Percentiles rank a stretch among this genome's conserved stretches.
These are phyloP conservation scores for Megacollybia marginata DNA, from an alignment of 768 basidiomycete genomes.

Conservation along the genomic window DNA sequence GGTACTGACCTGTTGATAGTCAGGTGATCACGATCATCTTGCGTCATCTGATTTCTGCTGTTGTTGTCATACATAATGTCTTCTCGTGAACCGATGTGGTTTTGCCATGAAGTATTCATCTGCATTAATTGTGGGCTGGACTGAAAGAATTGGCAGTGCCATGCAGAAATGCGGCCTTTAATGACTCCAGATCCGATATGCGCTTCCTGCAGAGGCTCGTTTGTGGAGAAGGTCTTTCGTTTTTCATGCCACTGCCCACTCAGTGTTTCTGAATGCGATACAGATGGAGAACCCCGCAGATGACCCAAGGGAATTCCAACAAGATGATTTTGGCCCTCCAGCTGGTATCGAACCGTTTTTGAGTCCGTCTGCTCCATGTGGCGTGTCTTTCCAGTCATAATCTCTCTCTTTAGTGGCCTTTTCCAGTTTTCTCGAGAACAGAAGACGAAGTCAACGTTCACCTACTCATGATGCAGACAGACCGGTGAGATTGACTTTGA, in stretches of 20 bases:
- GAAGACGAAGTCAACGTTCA: slow-evolving; percentile 6
- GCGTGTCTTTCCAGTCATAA: background rate
- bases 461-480: background rate
- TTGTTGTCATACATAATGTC: slow-evolving; percentile 39
- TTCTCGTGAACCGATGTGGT: slow-evolving; percentile 69
- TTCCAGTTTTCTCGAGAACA: slow-evolving; percentile 15
- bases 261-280: background rate
- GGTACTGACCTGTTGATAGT: background rate
- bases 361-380: slow-evolving; percentile 22
- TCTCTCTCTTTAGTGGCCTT: slow-evolving; percentile 7
- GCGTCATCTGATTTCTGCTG: slow-evolving; percentile 1
- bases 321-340: slow-evolving; percentile 25
- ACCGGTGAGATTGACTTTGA: background rate
- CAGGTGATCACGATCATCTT: slow-evolving; percentile 1
- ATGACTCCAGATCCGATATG: slow-evolving; percentile 85
- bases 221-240: slow-evolving; percentile 65
- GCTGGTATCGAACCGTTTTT: slow-evolving; percentile 41
- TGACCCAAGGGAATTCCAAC: slow-evolving; percentile 66
- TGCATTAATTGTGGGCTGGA: slow-evolving; percentile 3
- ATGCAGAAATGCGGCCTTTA: slow-evolving; percentile 81
- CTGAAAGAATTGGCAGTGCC: slow-evolving; percentile 45
- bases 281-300: slow-evolving; percentile 72
- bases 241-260: background rate
- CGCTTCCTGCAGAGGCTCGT: slow-evolving; percentile 72
- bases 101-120: slow-evolving; percentile 56